Base-by-base conservation (phyloP, 768 basidiomycete genomes). In the Mycena vitilis region DNA sequence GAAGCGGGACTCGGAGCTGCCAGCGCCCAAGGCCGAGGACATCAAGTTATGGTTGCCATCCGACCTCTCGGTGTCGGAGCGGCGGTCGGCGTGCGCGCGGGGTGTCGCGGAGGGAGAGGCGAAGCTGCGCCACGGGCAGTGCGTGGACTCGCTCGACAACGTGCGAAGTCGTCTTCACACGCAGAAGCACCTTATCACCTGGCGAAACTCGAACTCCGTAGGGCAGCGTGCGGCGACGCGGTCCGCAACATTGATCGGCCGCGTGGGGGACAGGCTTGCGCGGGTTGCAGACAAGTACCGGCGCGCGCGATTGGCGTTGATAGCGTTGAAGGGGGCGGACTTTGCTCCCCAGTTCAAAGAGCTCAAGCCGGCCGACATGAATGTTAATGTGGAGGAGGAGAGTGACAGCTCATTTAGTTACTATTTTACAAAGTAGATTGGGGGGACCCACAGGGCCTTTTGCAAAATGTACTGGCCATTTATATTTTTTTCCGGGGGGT, bases 171-270 rank as follows among this genome's bases (percentile, higher is more conserved):
- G 30, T 16, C 55, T 56, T 1, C 60, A 63, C 42, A 38, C 38
- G 0, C 54, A 63, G 38, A 51, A 52, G 6, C 40, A 22, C 7
- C 40, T 63, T 9, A 63, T 63, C 22, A 20, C 7, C 6, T 55
- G 25, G 34, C 51, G 62, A 2, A 63, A 63, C 40, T 52, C 16
- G 20, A 44, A 53, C 40, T 22, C 54, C 6, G 18, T 18, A 1
- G 52, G 62, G 12, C 62, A 63, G 22, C 23, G 42, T 1, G 52
- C 45, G 25, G 49, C 51, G 8, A 63, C 62, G 9, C 54, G 45
- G 10, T 42, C 62, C 0, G 23, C 16, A 12, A 42, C 10, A 1
- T 49, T 63, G 25, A 63, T 63, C 16, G 52, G n/a, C 4, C 51
- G 37, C 25, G 62, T 63, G n/a, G 62, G 62, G 22, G 62, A 53